These are phyloP conservation scores for Fusarium sp. DNA, from an alignment of 2,329 filamentous ascomycete genomes.

Conservation along the genomic window DNA sequence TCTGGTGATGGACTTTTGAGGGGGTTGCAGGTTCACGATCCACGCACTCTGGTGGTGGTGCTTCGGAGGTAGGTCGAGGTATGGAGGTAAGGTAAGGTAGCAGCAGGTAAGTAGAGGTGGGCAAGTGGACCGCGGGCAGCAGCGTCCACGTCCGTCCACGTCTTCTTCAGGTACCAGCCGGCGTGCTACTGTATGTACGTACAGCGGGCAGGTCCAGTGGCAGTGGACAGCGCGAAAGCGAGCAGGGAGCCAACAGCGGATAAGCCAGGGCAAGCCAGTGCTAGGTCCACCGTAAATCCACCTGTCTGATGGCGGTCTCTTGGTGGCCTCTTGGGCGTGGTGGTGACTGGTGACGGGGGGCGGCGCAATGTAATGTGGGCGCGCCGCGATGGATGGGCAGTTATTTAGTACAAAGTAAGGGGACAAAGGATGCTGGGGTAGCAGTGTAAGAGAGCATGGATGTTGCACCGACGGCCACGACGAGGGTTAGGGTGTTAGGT, in stretches of 20 bases:
- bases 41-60: slow-evolving; percentile 34
- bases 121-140: background rate
- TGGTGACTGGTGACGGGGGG: slow-evolving; percentile 18
- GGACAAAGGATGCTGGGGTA: slow-evolving; percentile 37
- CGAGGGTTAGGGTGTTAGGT: slow-evolving; percentile 27
- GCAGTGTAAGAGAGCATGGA: slow-evolving; percentile 34
- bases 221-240: slow-evolving; percentile 16
- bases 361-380: slow-evolving; percentile 21
- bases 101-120: slow-evolving; percentile 10
- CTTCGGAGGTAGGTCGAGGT: slow-evolving; percentile 29
- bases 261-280: slow-evolving; percentile 33
- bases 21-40: slow-evolving; percentile 45
- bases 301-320: slow-evolving; percentile 39
- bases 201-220: slow-evolving; percentile 4
- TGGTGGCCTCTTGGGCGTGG: slow-evolving; percentile 32
- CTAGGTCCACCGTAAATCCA: slow-evolving; percentile 38
- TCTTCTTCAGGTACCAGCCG: slow-evolving; percentile 14
- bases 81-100: slow-evolving; percentile 18
- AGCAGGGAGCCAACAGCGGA: slow-evolving; percentile 31
- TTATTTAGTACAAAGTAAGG: slow-evolving; percentile 36
- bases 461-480: slow-evolving; percentile 31
- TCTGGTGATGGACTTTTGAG: slow-evolving; percentile 35
- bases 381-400: slow-evolving; percentile 33
- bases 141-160: slow-evolving; percentile 18
- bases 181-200: background rate